These are phyloP conservation scores for Cyberlindnera maclurae DNA, from an alignment of 805 yeast genomes.

Conservation along the genomic window DNA sequence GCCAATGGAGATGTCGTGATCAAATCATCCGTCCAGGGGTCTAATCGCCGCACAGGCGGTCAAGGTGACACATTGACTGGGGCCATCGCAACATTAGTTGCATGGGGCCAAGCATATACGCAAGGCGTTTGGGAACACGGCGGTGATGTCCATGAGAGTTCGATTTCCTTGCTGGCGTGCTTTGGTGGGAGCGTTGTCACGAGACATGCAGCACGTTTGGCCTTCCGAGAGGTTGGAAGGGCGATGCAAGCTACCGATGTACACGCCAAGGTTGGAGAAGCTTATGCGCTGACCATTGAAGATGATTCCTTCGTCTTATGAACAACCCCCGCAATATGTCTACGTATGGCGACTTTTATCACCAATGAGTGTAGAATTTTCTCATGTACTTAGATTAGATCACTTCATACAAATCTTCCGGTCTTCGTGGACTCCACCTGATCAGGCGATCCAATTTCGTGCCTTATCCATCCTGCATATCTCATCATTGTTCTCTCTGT, in stretches of 20 bases:
- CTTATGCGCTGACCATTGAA: constrained; percentile 33
- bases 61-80: constrained; percentile 95
- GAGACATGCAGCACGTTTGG: constrained; percentile 54
- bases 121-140: constrained; percentile 49
- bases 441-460: too few species aligned
- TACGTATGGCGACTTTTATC: too few species aligned
- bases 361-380: too few species aligned
- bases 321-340: neutral
- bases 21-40: constrained; percentile 47
- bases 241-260: constrained; percentile 83
- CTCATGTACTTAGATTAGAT: too few species aligned
- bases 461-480: too few species aligned
- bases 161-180: constrained; percentile 45
- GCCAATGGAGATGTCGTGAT: constrained; percentile 41
- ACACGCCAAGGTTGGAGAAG: constrained; percentile 57
- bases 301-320: constrained; percentile 3
- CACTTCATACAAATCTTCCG: too few species aligned
- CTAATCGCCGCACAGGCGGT: constrained; percentile 83
- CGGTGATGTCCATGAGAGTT: constrained; percentile 23
- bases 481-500: too few species aligned
- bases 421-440: too few species aligned
- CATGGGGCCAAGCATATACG: constrained; percentile 70
- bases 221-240: constrained; percentile 60
- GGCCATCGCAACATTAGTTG: constrained; percentile 68
- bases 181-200: constrained; percentile 68